These are phyloP conservation scores for Pseudomonodictys pantanalensis DNA, from an alignment of 495 filamentous ascomycete genomes.

Conservation along the genomic window DNA sequence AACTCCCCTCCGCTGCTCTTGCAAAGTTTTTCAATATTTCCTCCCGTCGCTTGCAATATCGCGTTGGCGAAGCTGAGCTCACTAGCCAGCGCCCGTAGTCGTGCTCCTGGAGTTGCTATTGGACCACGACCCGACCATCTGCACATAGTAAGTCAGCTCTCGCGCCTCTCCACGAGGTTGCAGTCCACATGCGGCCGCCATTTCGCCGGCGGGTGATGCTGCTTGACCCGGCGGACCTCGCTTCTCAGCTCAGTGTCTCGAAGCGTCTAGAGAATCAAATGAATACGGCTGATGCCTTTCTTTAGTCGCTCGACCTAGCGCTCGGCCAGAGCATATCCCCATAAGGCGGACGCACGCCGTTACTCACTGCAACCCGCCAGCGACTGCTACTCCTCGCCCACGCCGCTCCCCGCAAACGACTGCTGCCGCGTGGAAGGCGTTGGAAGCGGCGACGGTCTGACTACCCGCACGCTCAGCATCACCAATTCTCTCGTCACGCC, in stretches of 20 bases:
- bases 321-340: neutral
- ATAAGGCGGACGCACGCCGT: neutral
- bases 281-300: neutral
- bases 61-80: neutral
- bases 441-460: neutral
- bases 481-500: neutral
- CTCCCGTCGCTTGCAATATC: too few relatives aligned
- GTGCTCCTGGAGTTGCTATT: neutral
- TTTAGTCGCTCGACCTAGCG: neutral
- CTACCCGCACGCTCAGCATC: neutral
- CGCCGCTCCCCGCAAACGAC: neutral
- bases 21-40: too few relatives aligned
- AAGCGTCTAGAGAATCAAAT: neutral
- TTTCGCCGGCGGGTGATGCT: neutral
- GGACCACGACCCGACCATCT: neutral
- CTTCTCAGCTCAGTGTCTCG: slow-evolving; percentile 2
- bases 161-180: neutral
- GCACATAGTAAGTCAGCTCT: slow-evolving; percentile 21
- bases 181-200: slow-evolving; percentile 1
- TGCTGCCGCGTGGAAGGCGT: neutral
- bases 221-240: slow-evolving; percentile 12
- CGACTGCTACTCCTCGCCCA: neutral
- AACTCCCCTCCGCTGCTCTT: too few relatives aligned
- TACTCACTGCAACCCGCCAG: neutral
- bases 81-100: neutral